phyloP scores from a whole-genome alignment of 352 stramenopile species.

The Phytophthora europaea region DNA sequence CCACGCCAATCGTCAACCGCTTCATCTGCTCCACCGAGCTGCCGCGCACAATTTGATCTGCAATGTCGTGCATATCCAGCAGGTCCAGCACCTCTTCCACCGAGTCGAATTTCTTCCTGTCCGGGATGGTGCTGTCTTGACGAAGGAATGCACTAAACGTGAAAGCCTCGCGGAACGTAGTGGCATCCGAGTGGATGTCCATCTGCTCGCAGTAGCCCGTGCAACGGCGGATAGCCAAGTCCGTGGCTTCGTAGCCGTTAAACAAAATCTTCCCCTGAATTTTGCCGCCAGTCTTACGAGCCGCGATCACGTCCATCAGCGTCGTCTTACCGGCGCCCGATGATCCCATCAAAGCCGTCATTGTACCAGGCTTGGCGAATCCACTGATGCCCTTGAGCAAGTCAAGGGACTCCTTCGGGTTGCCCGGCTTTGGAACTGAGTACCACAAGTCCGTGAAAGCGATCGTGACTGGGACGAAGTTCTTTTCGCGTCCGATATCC shows the following conservation, averaged over 20 bases:
- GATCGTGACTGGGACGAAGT: constrained; percentile 52
- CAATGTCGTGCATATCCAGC: constrained; percentile 89
- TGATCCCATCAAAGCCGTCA: constrained; percentile 26
- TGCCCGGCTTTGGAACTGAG: constrained; percentile 52
- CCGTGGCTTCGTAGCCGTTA: constrained; percentile 28
- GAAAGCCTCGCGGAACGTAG: constrained; percentile 19
- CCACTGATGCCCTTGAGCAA: constrained; percentile 24
- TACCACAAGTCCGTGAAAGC: constrained; percentile 59
- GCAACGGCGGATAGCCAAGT: constrained; percentile 24
- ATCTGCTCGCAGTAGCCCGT: constrained; percentile 38
- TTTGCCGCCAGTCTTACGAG: constrained; percentile 16
- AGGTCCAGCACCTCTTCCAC: constrained; percentile 47
- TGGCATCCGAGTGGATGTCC: constrained; percentile 18
- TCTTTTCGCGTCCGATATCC: constrained; percentile 38
- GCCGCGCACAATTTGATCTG: constrained; percentile 57
- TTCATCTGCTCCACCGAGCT: constrained; percentile 61
- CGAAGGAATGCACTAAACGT: constrained; percentile 77
- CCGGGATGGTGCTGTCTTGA: constrained; percentile 37
- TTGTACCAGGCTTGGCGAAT: constrained; percentile 15
- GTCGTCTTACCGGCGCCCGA: constrained; percentile 28
- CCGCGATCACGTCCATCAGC: constrained; percentile 28
- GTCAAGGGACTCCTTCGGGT: constrained; percentile 36
- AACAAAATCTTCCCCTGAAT: constrained; percentile 8
- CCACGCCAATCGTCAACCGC: constrained; percentile 56
- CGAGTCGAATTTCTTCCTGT: constrained; percentile 41